phyloP scores from a whole-genome alignment of 768 basidiomycete genomes.

The Agaricus bisporus region DNA sequence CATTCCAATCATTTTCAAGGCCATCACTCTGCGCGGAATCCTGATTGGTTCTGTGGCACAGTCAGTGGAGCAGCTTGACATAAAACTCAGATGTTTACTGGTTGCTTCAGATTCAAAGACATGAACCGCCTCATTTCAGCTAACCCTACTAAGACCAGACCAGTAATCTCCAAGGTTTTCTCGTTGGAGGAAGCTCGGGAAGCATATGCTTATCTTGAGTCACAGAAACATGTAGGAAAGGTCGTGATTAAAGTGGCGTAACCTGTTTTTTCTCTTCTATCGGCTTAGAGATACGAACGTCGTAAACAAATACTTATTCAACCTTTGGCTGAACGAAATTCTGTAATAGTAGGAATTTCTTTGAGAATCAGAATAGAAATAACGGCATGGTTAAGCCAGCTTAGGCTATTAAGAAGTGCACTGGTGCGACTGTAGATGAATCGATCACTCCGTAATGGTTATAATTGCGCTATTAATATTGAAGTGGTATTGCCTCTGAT shows the following conservation, averaged over 20 bases:
- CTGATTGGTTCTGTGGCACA: slow-evolving; percentile 52
- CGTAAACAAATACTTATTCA: too few species aligned
- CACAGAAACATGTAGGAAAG: slow-evolving; percentile 54
- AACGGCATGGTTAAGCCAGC: background rate
- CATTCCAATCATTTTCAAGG: slow-evolving; percentile 28
- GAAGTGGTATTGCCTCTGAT: too few species aligned
- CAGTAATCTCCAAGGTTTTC: slow-evolving; percentile 53
- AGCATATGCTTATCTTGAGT: slow-evolving; percentile 46
- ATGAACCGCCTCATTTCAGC: slow-evolving; percentile 42
- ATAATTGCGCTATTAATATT: too few species aligned
- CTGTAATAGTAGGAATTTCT: too few species aligned
- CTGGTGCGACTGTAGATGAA: too few species aligned
- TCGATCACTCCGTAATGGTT: too few species aligned
- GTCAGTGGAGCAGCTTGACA: slow-evolving; percentile 25
- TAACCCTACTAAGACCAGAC: slow-evolving; percentile 32
- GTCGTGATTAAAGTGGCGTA: slow-evolving; percentile 41
- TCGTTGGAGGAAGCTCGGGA: slow-evolving; percentile 42
- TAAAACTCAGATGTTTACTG: slow-evolving; percentile 15
- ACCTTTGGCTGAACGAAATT: too few species aligned
- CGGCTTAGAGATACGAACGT: too few species aligned
- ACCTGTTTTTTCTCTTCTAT: background rate
- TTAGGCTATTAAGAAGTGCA: too few species aligned
- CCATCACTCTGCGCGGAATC: slow-evolving; percentile 42
- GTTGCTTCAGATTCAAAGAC: slow-evolving; percentile 36
- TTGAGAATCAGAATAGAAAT: background rate